Evolutionary conservation across 2,329 filamentous ascomycete species (phyloP).

Genomic region (Trichoderma citrinoviride): DNA sequence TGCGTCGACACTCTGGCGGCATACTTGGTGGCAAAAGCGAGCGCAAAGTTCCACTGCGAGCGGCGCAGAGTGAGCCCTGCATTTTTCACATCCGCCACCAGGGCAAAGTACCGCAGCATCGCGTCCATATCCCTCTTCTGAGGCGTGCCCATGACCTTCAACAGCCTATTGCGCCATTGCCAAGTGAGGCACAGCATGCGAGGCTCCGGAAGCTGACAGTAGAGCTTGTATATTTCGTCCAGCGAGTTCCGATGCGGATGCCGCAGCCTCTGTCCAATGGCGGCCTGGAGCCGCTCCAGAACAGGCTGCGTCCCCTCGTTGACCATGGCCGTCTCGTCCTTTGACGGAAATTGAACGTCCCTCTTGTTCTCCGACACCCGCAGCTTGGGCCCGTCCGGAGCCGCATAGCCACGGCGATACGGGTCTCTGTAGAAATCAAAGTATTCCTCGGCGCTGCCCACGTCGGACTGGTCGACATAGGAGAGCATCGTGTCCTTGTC

Average conservation of each 20-base stretch:
- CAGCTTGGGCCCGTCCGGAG: slow-evolving; percentile 47
- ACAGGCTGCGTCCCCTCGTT: slow-evolving; percentile 37
- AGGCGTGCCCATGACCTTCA: slow-evolving; percentile 66
- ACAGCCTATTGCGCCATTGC: slow-evolving; percentile 58
- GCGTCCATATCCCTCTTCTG: slow-evolving; percentile 54
- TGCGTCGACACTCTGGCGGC: slow-evolving; percentile 59
- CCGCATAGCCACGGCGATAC: slow-evolving; percentile 53
- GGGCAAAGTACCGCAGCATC: slow-evolving; percentile 78
- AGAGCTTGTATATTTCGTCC: slow-evolving; percentile 49
- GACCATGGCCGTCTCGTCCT: slow-evolving; percentile 39
- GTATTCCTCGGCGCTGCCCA: slow-evolving; percentile 51
- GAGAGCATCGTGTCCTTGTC: slow-evolving; percentile 48
- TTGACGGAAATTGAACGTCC: slow-evolving; percentile 48
- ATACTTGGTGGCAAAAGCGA: slow-evolving; percentile 74
- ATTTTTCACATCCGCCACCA: slow-evolving; percentile 79
- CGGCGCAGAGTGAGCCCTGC: slow-evolving; percentile 66
- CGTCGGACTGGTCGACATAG: slow-evolving; percentile 51
- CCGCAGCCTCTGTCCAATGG: slow-evolving; percentile 42
- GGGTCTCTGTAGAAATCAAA: slow-evolving; percentile 53
- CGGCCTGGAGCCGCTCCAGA: slow-evolving; percentile 41
- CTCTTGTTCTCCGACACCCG: slow-evolving; percentile 50
- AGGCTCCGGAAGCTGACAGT: slow-evolving; percentile 50
- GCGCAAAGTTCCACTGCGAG: slow-evolving; percentile 79
- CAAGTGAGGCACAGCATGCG: slow-evolving; percentile 51
- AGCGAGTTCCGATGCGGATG: slow-evolving; percentile 42